phyloP scores from a whole-genome alignment of 192 early-diverging fungal genomes.

The Entophlyctis helioformis region DNA sequence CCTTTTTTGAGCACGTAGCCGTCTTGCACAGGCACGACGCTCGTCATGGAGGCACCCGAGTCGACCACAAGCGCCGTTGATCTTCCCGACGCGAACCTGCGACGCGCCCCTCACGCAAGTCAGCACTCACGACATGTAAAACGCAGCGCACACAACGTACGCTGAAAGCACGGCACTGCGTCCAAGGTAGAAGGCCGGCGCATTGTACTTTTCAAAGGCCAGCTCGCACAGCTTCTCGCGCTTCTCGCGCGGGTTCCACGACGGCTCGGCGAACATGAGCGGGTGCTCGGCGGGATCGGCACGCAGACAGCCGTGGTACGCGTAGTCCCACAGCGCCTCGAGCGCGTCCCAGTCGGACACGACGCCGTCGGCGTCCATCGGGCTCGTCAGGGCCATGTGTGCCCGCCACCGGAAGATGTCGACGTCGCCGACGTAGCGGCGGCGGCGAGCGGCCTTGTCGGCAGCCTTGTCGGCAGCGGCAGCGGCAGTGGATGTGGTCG shows the following conservation, averaged over 20 bases:
- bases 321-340: slow-evolving; percentile 84
- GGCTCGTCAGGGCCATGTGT: slow-evolving; percentile 72
- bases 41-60: slow-evolving; percentile 78
- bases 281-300: slow-evolving; percentile 80
- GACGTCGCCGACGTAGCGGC: slow-evolving; percentile 2
- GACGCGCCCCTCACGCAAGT: neutral
- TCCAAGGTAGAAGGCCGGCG: slow-evolving; percentile 89
- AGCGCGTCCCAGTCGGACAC: slow-evolving; percentile 91
- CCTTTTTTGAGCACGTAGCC: slow-evolving; percentile 92
- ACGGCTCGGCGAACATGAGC: slow-evolving; percentile 77
- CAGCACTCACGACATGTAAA: neutral
- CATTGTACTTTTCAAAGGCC: slow-evolving; percentile 87
- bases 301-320: slow-evolving; percentile 58
- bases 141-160: slow-evolving; percentile 28
- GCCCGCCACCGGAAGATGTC: slow-evolving; percentile 45
- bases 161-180: slow-evolving; percentile 86
- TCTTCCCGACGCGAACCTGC: slow-evolving; percentile 79
- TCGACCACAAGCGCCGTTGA: slow-evolving; percentile 85
- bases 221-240: slow-evolving; percentile 83
- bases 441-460: no score
- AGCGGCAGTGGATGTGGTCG: no score
- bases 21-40: slow-evolving; percentile 92
- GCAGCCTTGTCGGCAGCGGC: no score
- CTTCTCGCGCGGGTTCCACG: slow-evolving; percentile 76
- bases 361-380: slow-evolving; percentile 80